phyloP scores from a whole-genome alignment of 2,329 filamentous ascomycete species.

The Purpureocillium takamizusanense region DNA sequence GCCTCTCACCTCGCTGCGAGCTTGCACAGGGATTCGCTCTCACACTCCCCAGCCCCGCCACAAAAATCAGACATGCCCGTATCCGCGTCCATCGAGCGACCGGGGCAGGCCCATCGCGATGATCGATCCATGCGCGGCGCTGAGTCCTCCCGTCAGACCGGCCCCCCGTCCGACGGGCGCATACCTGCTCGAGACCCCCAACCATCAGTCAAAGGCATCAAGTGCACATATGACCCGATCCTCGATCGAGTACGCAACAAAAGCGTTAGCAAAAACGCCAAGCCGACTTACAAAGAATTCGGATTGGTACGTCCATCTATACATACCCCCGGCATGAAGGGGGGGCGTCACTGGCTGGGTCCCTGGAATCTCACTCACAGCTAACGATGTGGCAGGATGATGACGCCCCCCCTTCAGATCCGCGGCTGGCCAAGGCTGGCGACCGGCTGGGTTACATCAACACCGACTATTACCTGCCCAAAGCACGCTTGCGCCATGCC shows the following conservation, averaged over 20 bases:
- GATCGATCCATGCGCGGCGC: constrained; percentile 18
- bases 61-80: constrained; percentile 48
- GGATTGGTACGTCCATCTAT: constrained; percentile 53
- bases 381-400: constrained; percentile 65
- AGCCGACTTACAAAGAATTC: constrained; percentile 55
- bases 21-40: constrained; percentile 37
- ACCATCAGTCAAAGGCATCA: constrained; percentile 44
- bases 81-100: constrained; percentile 34
- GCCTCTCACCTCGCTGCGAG: constrained; percentile 33
- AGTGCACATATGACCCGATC: constrained; percentile 53
- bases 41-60: constrained; percentile 36
- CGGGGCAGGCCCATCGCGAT: constrained; percentile 16
- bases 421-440: constrained; percentile 60
- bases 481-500: constrained; percentile 60
- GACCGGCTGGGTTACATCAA: constrained; percentile 60
- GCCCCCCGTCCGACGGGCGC: constrained; percentile 25
- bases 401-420: constrained; percentile 72
- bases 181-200: constrained; percentile 48
- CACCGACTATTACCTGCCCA: constrained; percentile 60
- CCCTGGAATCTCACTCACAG: constrained; percentile 30
- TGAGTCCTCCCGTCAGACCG: constrained; percentile 24
- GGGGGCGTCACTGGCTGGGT: constrained; percentile 50
- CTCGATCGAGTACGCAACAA: constrained; percentile 40
- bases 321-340: constrained; percentile 29
- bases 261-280: constrained; percentile 45